A percentile compares a stretch with the other conserved stretches of the same genome.
Conservation (phyloP, 805 yeast genomes). For the Pichia exigua region DNA sequence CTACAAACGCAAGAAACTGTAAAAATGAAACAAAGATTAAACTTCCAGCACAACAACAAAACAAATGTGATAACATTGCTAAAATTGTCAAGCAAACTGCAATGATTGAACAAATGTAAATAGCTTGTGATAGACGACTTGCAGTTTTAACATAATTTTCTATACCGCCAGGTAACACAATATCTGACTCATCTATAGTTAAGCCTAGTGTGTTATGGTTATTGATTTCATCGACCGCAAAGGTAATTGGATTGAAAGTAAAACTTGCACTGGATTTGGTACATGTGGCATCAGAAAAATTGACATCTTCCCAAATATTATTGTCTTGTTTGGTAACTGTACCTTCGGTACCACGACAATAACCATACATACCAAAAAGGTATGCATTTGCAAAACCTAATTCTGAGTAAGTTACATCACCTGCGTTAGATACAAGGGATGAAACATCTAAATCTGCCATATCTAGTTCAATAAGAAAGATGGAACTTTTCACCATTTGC, state of each 20-base stretch:
- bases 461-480: slow-evolving; percentile 43
- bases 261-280: slow-evolving; percentile 47
- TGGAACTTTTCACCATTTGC: slow-evolving; percentile 33
- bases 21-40: slow-evolving; percentile 24
- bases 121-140: slow-evolving; percentile 44
- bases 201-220: slow-evolving; percentile 7
- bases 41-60: slow-evolving; percentile 21
- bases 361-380: slow-evolving; percentile 57
- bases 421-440: slow-evolving; percentile 6
- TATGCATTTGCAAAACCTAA: slow-evolving; percentile 40
- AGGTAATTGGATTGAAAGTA: slow-evolving; percentile 44
- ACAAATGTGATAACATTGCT: slow-evolving; percentile 35
- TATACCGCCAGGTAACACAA: slow-evolving; percentile 49
- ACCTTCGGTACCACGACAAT: slow-evolving; percentile 39
- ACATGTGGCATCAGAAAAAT: slow-evolving; percentile 38
- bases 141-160: slow-evolving; percentile 37
- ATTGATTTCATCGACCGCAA: slow-evolving; percentile 12
- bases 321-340: slow-evolving; percentile 10
- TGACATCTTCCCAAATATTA: slow-evolving; percentile 8
- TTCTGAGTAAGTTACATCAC: slow-evolving; percentile 4
- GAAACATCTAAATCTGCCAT: slow-evolving; percentile 24
- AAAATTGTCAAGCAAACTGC: slow-evolving; percentile 39
- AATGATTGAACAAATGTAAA: slow-evolving; percentile 47
- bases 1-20: slow-evolving; percentile 10
- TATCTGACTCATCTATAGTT: slow-evolving; percentile 16